phyloP scores from a whole-genome alignment of 345 rosid genomes.

The Populus simonii region DNA sequence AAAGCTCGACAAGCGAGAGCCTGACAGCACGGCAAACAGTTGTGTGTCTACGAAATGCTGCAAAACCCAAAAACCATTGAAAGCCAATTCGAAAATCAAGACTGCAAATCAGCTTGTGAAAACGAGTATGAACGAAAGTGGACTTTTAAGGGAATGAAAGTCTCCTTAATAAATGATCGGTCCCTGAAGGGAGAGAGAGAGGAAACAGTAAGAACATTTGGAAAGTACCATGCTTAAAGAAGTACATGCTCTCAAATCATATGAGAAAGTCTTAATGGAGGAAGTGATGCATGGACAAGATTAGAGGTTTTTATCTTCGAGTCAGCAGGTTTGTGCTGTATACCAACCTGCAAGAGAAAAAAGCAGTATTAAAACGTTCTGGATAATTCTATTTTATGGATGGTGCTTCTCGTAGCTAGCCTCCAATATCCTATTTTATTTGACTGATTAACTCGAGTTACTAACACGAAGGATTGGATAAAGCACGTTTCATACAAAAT shows the following conservation, averaged over 20 bases:
- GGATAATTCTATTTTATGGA: not conserved
- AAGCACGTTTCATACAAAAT: not conserved
- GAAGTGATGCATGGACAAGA: conserved; percentile 45
- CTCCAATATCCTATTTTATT: not conserved
- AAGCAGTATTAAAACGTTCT: not conserved
- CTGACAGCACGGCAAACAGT: conserved; percentile 68
- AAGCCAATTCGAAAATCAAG: not conserved
- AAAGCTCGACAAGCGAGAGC: conserved; percentile 63
- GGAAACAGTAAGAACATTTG: not conserved
- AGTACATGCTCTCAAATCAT: not conserved
- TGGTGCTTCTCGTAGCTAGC: not conserved
- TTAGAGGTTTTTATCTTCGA: conserved; percentile 75
- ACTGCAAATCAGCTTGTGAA: not conserved
- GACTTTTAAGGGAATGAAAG: not conserved
- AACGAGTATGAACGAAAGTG: not conserved
- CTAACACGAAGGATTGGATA: not conserved
- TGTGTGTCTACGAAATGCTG: conserved; percentile 85
- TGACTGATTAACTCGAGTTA: not conserved
- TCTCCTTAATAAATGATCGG: conserved; percentile 77
- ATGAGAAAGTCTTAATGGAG: not conserved
- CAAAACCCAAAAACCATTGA: conserved; percentile 20
- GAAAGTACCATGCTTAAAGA: not conserved
- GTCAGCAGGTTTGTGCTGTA: conserved; percentile 71
- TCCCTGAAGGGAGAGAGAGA: conserved; percentile 47
- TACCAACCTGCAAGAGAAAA: no score